These are phyloP conservation scores for Leccinellum rugosiceps DNA, from an alignment of 768 basidiomycete species.

Conservation along the genomic window DNA sequence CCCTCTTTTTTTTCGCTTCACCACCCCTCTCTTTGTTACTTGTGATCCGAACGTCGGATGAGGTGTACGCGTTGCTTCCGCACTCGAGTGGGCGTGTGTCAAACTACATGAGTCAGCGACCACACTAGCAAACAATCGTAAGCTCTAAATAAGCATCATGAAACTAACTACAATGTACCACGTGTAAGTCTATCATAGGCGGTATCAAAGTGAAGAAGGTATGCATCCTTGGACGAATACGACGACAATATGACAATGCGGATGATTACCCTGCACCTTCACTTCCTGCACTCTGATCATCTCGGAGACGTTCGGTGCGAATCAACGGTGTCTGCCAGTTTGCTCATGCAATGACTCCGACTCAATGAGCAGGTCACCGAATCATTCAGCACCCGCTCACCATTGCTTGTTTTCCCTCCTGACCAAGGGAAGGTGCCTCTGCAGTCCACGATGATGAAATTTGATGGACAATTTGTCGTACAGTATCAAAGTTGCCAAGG, in stretches of 20 bases:
- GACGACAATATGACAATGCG: background rate
- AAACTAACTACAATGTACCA: no score
- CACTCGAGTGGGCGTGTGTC: background rate
- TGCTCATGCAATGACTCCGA: no score
- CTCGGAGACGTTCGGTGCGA: background rate
- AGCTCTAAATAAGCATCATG: background rate
- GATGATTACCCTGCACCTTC: background rate
- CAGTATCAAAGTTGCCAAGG: background rate
- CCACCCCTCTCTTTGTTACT: no score
- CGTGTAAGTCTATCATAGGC: background rate
- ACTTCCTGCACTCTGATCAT: background rate
- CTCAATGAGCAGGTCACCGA: no score
- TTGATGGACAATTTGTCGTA: background rate
- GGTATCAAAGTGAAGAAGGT: background rate
- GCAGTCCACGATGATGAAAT: background rate
- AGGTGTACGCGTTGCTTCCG: background rate
- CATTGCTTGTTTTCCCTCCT: background rate
- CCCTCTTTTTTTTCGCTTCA: no score
- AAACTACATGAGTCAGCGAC: background rate
- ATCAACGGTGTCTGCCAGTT: background rate
- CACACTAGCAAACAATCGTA: background rate
- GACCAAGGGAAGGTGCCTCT: background rate
- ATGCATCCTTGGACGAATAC: background rate
- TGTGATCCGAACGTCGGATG: background rate
- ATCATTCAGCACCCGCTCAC: background rate